Percentiles rank a stretch among this genome's conserved stretches.
Evolutionary conservation across 257 asterid species (phyloP).

Genomic region (Plectranthus barbatus): DNA sequence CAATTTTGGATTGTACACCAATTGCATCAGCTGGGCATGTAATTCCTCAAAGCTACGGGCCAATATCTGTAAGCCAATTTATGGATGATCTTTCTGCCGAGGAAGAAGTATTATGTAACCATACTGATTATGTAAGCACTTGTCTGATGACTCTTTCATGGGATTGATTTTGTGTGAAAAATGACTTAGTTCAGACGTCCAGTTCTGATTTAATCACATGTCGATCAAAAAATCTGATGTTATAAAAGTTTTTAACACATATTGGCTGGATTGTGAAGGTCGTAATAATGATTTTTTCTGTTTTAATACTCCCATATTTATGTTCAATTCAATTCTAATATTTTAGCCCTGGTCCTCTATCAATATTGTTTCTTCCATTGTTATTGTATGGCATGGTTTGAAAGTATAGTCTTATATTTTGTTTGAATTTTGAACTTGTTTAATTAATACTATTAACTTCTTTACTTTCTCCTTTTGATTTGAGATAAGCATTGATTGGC

Average conservation of each 20-base stretch:
- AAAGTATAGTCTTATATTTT: background rate
- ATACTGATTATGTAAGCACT: slow-evolving; percentile 62
- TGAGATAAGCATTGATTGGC: background rate
- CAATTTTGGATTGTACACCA: slow-evolving; percentile 77
- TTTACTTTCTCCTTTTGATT: slow-evolving; percentile 1
- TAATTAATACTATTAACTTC: background rate
- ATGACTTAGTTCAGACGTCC: background rate
- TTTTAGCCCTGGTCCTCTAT: background rate
- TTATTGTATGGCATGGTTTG: background rate
- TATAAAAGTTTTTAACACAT: slow-evolving; percentile 1
- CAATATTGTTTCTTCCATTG: background rate
- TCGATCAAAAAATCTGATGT: background rate
- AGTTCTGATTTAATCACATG: background rate
- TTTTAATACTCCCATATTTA: background rate
- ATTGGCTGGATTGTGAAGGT: background rate
- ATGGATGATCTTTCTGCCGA: slow-evolving; percentile 90
- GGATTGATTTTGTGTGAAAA: background rate
- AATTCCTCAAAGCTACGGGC: slow-evolving; percentile 77
- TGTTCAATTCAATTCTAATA: background rate
- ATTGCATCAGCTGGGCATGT: slow-evolving; percentile 90
- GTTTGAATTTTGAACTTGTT: background rate
- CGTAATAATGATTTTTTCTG: background rate
- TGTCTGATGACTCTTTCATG: slow-evolving; percentile 8
- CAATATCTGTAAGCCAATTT: slow-evolving; percentile 87
- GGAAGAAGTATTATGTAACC: slow-evolving; percentile 56